These are phyloP conservation scores for Nothomitra cinnamomea DNA, from an alignment of 2,329 filamentous ascomycete genomes.

Conservation along the genomic window DNA sequence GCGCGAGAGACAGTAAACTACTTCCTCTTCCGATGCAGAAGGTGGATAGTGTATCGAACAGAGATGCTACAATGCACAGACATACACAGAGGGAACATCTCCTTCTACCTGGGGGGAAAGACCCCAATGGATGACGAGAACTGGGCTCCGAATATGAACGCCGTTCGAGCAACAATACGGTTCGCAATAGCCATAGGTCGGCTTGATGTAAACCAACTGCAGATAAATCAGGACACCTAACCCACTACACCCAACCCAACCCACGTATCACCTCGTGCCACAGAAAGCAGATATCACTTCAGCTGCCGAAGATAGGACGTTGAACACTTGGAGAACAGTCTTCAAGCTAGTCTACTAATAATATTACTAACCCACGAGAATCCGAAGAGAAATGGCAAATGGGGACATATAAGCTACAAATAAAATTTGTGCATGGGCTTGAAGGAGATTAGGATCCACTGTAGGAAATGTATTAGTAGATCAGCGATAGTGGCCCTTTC, in stretches of 20 bases:
- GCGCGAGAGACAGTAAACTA: too few relatives aligned
- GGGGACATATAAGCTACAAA: constrained; percentile 11
- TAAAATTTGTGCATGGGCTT: constrained; percentile 5
- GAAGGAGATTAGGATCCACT: neutral
- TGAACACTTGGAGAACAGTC: constrained; percentile 21
- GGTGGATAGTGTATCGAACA: neutral
- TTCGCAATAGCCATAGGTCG: neutral
- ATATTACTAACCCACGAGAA: constrained; percentile 15
- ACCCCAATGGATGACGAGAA: neutral
- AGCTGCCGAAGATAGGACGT: constrained; percentile 20
- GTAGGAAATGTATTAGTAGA: neutral
- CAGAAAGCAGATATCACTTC: too few relatives aligned
- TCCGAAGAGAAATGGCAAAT: constrained; percentile 12
- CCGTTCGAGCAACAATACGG: too few relatives aligned
- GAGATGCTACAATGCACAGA: neutral
- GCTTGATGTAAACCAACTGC: too few relatives aligned
- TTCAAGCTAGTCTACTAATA: constrained; percentile 19
- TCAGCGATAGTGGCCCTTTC: neutral
- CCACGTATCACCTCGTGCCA: constrained; percentile 14
- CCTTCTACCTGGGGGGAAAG: neutral
- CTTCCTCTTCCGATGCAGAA: neutral
- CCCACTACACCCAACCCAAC: neutral
- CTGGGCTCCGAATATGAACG: neutral
- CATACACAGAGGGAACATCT: neutral
- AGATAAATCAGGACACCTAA: neutral